Evolutionary conservation across 108 stramenopile species (phyloP).

Genomic region (Nitzschia sp.): DNA sequence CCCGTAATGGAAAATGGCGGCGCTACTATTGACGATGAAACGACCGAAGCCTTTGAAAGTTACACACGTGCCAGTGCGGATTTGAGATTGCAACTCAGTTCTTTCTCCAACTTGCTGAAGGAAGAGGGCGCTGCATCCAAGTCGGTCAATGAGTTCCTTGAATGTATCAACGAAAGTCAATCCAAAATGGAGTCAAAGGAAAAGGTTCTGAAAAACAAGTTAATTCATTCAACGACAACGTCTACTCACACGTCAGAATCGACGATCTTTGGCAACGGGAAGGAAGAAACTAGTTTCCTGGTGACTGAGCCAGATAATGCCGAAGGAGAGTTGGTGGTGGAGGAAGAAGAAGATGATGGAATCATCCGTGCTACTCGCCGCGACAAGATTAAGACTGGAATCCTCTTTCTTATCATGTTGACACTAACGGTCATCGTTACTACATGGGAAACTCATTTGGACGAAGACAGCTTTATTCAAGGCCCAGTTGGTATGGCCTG

Average conservation of each 20-base stretch:
- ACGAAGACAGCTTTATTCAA: conserved; percentile 49
- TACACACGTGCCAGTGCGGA: neutral
- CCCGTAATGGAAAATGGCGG: conserved; percentile 5
- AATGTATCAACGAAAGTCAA: neutral
- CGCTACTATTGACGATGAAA: conserved; percentile 23
- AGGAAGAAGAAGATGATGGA: conserved; percentile 19
- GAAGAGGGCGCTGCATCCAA: neutral
- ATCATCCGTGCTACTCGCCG: conserved; percentile 51
- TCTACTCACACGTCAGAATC: neutral
- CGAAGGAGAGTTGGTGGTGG: conserved; percentile 7
- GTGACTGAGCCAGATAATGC: neutral
- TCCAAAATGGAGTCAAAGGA: conserved; percentile 1
- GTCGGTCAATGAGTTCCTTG: neutral
- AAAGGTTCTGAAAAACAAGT: neutral
- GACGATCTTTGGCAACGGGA: neutral
- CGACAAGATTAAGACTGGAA: conserved; percentile 47
- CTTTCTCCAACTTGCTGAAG: neutral
- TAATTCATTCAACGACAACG: neutral
- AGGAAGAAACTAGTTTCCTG: neutral
- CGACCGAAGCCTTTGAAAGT: conserved; percentile 15
- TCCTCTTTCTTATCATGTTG: conserved; percentile 43
- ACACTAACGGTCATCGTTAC: conserved; percentile 39
- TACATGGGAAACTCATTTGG: conserved; percentile 49
- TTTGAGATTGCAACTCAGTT: neutral
- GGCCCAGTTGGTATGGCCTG: conserved; percentile 54